Evolutionary conservation across 1,284 basidiomycete species (phyloP), one percentile per base, ranked within the genome.

Genomic region (Malassezia caprae): DNA sequence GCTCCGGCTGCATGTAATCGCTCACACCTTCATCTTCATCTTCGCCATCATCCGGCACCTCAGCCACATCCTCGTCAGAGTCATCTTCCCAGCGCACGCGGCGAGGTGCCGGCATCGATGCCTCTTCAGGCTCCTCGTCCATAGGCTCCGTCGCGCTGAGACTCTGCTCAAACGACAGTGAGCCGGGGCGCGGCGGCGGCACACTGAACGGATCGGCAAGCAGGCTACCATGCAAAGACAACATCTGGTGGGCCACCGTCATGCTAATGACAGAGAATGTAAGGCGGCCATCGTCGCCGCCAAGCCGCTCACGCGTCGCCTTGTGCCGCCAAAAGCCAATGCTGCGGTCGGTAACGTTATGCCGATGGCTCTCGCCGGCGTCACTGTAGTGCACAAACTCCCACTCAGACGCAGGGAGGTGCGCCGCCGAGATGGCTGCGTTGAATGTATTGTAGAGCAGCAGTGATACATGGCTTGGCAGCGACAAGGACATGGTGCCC

Each of bases 401-500:
- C 83, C 86, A 96, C 49, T 82, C 76, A 44, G 86, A 84, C 76
- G 79, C 3, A 84, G 88, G 68, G 7, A 98, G 88, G 75, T 98
- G 93, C 68, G 88, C 82, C 51, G 88, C 83, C 0, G 90, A 89
- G 75, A 98, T 96, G 8, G 90, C 91, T 13, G 90, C 88, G 76
- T 98, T 98, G 80, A 98, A 98, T 7, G 89, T 93, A 52, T 85
- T 85, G 68, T 94, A 88, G 4, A 96, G 80, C 49, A 98, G 85
- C 11, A 98, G 79, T 0, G 90, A 90, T 51, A 98, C 81, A 69
- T 96, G 93, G 58, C 93, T 90, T 0, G 93, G 90, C 1, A 90
- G 94, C 56, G 83, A 90, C 21, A 96, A 80, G 59, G 84, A 91
- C 58, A 96, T 83, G 57, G 83, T 85, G 6, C 90, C 93, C 53